Base-by-base conservation (phyloP, 1,284 basidiomycete genomes). In the Ustilago hordei region DNA sequence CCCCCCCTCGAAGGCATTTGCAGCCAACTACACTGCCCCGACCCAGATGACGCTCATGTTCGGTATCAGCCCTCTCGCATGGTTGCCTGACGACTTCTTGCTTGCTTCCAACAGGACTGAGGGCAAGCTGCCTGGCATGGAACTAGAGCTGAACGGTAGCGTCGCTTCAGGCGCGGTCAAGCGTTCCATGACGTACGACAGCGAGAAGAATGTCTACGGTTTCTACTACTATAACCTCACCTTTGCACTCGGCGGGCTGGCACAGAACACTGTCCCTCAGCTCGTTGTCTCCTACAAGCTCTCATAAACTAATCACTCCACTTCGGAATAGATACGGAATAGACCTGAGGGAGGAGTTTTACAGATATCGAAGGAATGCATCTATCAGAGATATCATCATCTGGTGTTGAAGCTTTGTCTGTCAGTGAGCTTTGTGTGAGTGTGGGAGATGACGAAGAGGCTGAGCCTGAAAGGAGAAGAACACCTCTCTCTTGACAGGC, bases 191-290 rank as follows among this genome's bases (percentile, higher is more conserved):
- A 74, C 62, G 13, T 69, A 69, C 50, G 71, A 69, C 66, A 69
- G 62, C 55, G 60, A 58, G 9, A 59, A 61, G 59, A 58, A 61
- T 41, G 23, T 74, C 61, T 64, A 69, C 57, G 62, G 62, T 8
- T 69, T 64, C 61, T 69, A 73, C 58, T 69, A 69, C 55, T 64
- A 64, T 62, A 74, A 69, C 39, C 71, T 74, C 48, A 74, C 71
- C 2, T 74, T 74, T 36, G 56, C 57, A 32, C 71, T 74, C n/a
- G 61, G 57, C 15, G 60, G 60, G 12, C 32, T 73, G 57, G 55
- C 70, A 12, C 41, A 68, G 39, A 53, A 50, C 36, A 54, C 60
- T 2, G 70, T 73, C 5, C 70, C 70, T 32, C 65, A 74, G 59
- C 61, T 74, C 31, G 68, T 75, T 8, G 35, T 68, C 41, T 61